phyloP scores from a whole-genome alignment of 75 land plant species.

The Sequoiadendron giganteum region DNA sequence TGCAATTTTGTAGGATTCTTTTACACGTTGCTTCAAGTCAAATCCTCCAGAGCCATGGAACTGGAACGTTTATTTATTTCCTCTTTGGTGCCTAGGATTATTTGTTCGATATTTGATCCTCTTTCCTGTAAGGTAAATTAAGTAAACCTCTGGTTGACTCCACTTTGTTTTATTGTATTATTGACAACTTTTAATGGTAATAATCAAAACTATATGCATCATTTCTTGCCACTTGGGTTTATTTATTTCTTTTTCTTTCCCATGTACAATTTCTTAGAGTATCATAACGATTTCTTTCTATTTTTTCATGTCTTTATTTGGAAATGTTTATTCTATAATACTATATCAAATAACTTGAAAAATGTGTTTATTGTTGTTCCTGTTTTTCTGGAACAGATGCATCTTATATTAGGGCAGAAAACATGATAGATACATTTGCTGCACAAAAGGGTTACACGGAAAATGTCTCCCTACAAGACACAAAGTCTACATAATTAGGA shows the following conservation, averaged over 20 bases:
- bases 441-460: neutral
- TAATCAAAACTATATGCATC: neutral
- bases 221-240: neutral
- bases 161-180: neutral
- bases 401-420: too few species aligned
- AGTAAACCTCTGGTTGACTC: neutral
- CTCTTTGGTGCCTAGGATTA: conserved; percentile 91
- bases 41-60: conserved; percentile 98
- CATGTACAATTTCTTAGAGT: neutral
- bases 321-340: neutral
- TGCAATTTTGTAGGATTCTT: conserved; percentile 85
- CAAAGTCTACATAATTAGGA: neutral
- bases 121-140: conserved; percentile 76
- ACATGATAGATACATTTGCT: too few species aligned
- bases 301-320: neutral
- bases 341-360: neutral
- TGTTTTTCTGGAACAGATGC: neutral
- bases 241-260: neutral
- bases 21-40: conserved; percentile 97
- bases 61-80: conserved; percentile 97
- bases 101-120: conserved; percentile 70
- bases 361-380: neutral
- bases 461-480: neutral
- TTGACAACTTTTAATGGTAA: neutral
- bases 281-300: neutral